Conservation (phyloP, 129 eudicot species). For the Saussurea involucrata region DNA sequence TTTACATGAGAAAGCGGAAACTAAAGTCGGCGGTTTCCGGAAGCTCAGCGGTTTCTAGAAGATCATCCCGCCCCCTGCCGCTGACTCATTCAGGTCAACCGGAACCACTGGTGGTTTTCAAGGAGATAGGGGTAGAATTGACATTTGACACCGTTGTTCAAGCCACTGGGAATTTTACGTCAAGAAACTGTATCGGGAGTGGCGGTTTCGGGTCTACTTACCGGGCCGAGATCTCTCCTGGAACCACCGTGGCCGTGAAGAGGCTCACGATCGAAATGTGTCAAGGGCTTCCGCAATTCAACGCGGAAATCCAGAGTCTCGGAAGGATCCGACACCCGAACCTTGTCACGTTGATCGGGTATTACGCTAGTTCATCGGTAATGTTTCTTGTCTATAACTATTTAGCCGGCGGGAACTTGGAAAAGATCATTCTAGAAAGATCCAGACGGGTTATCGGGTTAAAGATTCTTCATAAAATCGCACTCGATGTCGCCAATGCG, state of each 20-base stretch:
- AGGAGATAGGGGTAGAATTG: conserved; percentile 48
- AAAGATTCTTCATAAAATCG: conserved; percentile 42
- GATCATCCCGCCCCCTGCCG: conserved; percentile 5
- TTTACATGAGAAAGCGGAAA: conserved; percentile 33
- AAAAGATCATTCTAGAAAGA: conserved; percentile 51
- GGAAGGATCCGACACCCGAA: conserved; percentile 58
- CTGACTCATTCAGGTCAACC: conserved; percentile 24
- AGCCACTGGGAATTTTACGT: conserved; percentile 61
- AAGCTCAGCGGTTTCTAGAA: neutral
- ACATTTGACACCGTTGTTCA: conserved; percentile 48
- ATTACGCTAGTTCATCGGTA: conserved; percentile 50
- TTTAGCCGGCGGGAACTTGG: conserved; percentile 68
- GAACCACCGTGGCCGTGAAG: conserved; percentile 57
- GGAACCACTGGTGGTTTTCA: conserved; percentile 43
- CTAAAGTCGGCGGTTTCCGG: conserved; percentile 18
- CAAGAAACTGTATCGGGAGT: conserved; percentile 55
- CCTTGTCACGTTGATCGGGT: conserved; percentile 59
- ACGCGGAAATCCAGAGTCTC: conserved; percentile 59
- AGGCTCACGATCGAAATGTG: conserved; percentile 53
- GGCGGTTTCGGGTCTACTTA: conserved; percentile 82
- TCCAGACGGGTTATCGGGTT: conserved; percentile 26
- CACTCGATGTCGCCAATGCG: conserved; percentile 45
- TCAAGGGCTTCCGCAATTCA: conserved; percentile 62
- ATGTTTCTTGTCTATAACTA: conserved; percentile 73
- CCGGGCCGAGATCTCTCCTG: conserved; percentile 56